Percentiles rank a stretch among this genome's conserved stretches.
phyloP scores from a whole-genome alignment of 73 alveolate species.

The Paramecium bursaria region DNA sequence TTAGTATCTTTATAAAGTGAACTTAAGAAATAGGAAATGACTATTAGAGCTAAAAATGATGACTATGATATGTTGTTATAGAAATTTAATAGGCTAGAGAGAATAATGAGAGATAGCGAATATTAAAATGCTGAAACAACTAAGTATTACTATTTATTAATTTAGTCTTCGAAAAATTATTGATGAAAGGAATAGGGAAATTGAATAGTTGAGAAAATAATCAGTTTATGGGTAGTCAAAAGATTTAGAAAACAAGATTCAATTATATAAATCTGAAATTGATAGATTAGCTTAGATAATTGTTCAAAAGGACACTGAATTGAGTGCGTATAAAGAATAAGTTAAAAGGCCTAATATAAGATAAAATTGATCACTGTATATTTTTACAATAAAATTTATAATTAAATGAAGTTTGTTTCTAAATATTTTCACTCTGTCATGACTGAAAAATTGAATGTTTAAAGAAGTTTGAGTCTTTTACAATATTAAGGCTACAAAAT shows the following conservation, averaged over 20 bases:
- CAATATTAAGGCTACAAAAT: too few relatives aligned
- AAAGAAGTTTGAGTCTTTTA: too few relatives aligned
- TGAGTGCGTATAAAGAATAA: constrained; percentile 30
- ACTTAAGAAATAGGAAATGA: constrained; percentile 23
- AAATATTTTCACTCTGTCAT: too few relatives aligned
- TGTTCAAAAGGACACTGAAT: constrained; percentile 28
- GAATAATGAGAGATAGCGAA: constrained; percentile 27
- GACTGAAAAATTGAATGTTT: too few relatives aligned
- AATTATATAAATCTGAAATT: constrained; percentile 18
- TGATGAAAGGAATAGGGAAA: constrained; percentile 47
- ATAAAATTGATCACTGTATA: too few relatives aligned
- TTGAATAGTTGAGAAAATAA: constrained; percentile 19
- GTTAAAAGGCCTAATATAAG: too few relatives aligned
- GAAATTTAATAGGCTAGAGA: constrained; percentile 50
- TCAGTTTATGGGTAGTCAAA: background rate
- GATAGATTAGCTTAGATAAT: constrained; percentile 18
- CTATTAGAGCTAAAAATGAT: background rate
- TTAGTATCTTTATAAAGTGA: constrained; percentile 37
- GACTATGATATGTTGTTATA: constrained; percentile 25
- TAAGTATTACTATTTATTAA: background rate
- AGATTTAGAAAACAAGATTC: constrained; percentile 36
- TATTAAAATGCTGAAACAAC: constrained; percentile 8
- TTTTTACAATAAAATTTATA: too few relatives aligned
- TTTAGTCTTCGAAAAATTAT: constrained; percentile 1
- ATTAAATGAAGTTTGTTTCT: too few relatives aligned